Conservation (phyloP, 768 basidiomycete genomes). For the Calocybe gangraenosa region DNA sequence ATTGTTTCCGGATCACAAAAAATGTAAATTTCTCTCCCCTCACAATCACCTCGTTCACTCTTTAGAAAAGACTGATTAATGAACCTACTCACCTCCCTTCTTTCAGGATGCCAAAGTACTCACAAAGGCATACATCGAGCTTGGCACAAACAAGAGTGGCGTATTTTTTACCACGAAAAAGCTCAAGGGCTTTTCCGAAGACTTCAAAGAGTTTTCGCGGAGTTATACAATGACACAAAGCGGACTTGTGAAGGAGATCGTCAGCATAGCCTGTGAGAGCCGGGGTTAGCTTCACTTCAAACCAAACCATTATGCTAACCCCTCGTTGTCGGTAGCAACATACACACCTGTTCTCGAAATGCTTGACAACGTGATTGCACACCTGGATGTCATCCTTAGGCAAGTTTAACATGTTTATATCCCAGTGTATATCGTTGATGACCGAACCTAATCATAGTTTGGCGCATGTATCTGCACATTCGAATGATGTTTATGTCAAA, state of each 20-base stretch:
- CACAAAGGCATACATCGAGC: conserved; percentile 71
- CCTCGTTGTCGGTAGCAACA: conserved; percentile 76
- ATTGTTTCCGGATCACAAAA: conserved; percentile 91
- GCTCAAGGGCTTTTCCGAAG: conserved; percentile 68
- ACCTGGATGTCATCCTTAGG: conserved; percentile 91
- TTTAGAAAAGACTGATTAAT: neutral
- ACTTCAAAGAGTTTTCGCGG: conserved; percentile 63
- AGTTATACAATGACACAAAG: conserved; percentile 75
- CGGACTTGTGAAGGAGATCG: conserved; percentile 86
- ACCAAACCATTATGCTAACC: neutral
- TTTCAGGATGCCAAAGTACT: conserved; percentile 76
- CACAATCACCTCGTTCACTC: no score
- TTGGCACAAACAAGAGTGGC: conserved; percentile 82
- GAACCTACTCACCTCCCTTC: neutral
- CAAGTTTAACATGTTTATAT: conserved; percentile 31
- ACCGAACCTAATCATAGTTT: neutral
- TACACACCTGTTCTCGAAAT: conserved; percentile 87
- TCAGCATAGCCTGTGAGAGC: conserved; percentile 92
- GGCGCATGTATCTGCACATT: no score
- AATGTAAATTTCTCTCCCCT: conserved; percentile 49
- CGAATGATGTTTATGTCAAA: conserved; percentile 86
- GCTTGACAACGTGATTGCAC: conserved; percentile 79
- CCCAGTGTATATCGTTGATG: neutral
- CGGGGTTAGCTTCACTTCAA: no score
- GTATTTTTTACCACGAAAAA: conserved; percentile 81